These are phyloP conservation scores for Musa schizocarpa DNA, from an alignment of 176 grass and related monocot species.

Conservation along the genomic window DNA sequence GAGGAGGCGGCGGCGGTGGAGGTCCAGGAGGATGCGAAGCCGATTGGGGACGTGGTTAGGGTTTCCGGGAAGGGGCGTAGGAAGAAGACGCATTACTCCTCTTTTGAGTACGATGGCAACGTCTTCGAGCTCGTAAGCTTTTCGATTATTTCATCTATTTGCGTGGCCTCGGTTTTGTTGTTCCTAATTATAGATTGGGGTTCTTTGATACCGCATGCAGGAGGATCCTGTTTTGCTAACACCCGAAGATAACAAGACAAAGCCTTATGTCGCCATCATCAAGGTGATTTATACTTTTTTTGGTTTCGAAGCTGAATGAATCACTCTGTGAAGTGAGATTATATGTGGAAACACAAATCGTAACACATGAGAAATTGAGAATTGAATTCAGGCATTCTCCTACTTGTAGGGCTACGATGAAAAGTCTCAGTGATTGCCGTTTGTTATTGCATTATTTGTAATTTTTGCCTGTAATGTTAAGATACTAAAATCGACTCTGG, in stretches of 20 bases:
- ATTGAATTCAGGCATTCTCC: too few relatives aligned
- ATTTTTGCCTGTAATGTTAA: too few relatives aligned
- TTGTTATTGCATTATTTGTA: too few relatives aligned
- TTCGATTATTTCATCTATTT: constrained; percentile 8
- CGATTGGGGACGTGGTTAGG: constrained; percentile 51
- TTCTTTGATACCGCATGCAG: constrained; percentile 32
- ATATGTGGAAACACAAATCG: background rate
- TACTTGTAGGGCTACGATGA: too few relatives aligned
- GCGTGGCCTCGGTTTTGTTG: background rate
- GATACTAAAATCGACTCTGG: too few relatives aligned
- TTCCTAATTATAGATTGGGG: background rate
- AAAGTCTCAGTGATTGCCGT: too few relatives aligned
- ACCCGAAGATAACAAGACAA: constrained; percentile 50
- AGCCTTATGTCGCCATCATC: constrained; percentile 95
- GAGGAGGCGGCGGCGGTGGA: constrained; percentile 41
- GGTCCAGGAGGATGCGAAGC: constrained; percentile 36
- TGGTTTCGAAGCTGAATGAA: background rate
- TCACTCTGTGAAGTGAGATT: background rate
- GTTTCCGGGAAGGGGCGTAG: constrained; percentile 67
- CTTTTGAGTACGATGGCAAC: constrained; percentile 89
- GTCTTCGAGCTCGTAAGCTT: constrained; percentile 63
- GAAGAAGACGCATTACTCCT: constrained; percentile 56
- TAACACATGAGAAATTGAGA: background rate
- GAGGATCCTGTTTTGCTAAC: constrained; percentile 91
- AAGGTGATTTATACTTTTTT: constrained; percentile 32